These are phyloP conservation scores for Cladophialophora exuberans DNA, from an alignment of 2,329 filamentous ascomycete species.

Conservation along the genomic window DNA sequence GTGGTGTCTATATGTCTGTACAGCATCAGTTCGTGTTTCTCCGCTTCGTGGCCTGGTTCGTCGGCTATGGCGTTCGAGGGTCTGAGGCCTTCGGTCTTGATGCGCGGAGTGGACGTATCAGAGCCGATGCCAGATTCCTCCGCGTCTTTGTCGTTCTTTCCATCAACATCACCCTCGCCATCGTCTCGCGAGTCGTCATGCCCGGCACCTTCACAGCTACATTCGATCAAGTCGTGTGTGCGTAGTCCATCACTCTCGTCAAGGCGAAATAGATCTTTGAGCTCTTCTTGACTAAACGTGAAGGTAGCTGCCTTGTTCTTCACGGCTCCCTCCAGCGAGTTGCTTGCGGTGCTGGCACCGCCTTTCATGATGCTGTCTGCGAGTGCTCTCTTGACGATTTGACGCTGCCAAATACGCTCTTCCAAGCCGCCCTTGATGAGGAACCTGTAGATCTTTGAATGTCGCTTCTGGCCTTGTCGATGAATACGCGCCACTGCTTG, in stretches of 20 bases:
- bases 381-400: slow-evolving; percentile 71
- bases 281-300: slow-evolving; percentile 67
- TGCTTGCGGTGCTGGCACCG: slow-evolving; percentile 11
- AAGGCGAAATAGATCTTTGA: slow-evolving; percentile 68
- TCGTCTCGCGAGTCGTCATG: slow-evolving; percentile 11
- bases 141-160: slow-evolving; percentile 1
- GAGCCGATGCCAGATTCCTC: neutral
- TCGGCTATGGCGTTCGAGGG: slow-evolving; percentile 1
- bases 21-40: slow-evolving; percentile 48
- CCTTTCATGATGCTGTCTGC: slow-evolving; percentile 72
- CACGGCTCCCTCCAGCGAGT: neutral
- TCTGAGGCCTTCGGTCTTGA: neutral
- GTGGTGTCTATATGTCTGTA: slow-evolving; percentile 48
- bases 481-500: slow-evolving; percentile 78
- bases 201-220: slow-evolving; percentile 63
- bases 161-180: neutral
- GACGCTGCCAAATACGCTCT: slow-evolving; percentile 75
- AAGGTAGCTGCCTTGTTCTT: slow-evolving; percentile 57
- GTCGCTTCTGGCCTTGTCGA: slow-evolving; percentile 69
- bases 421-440: slow-evolving; percentile 70
- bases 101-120: neutral
- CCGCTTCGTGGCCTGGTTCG: slow-evolving; percentile 35
- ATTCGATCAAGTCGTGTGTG: slow-evolving; percentile 69
- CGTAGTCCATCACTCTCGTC: slow-evolving; percentile 65
- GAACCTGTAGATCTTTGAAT: slow-evolving; percentile 71